Evolutionary conservation across 768 basidiomycete genomes (phyloP), one percentile per base, ranked within the genome.

Genomic region (Xanthoconium stramineum): DNA sequence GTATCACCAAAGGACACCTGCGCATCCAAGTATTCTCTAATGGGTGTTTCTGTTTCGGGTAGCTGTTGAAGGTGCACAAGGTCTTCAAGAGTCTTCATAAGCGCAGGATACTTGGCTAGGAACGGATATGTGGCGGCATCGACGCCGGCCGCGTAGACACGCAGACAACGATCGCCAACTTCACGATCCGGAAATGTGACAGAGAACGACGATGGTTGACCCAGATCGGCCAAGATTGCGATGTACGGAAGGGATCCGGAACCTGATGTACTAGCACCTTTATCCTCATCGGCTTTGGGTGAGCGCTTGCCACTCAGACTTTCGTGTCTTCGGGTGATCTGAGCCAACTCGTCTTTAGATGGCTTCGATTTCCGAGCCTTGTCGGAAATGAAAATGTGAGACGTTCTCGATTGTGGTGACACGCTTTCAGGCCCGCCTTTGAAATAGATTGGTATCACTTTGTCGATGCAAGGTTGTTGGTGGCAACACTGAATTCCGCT

Each of bases 371-470:
- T n/a, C 0, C 42, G 50, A 13, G 46, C 52, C 37, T 60, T 56
- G 53, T 58, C 62, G 8, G 65, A 65, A 37, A 69, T 53, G 38
- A 69, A 60, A 1, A 59, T 58, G 8, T 62, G 62, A 3, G 60
- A 65, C 38, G 48, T 53, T 9, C 40, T 45, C 20, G 44, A 44
- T 13, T 33, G 28, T 6, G 5, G 13, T 3, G 33, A 28, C 33
- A 17, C 17, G 8, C 4, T 5, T 6, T 13, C 3, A 17, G 43
- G 33, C 8, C 33, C 33, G 33, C 33, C 33, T 35, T 35, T 35
- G 33, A 35, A 35, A 12, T 35, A 35, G 33, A 35, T 35, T 6
- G 33, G 33, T 9, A 35, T 35, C 33, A 35, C 33, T 12, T 35
- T 35, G 33, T 67, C 52, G 19, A 65, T 33, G 4, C 11, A 28